phyloP scores from a whole-genome alignment of 108 stramenopile species.

The Aurantiochytrium sp. region DNA sequence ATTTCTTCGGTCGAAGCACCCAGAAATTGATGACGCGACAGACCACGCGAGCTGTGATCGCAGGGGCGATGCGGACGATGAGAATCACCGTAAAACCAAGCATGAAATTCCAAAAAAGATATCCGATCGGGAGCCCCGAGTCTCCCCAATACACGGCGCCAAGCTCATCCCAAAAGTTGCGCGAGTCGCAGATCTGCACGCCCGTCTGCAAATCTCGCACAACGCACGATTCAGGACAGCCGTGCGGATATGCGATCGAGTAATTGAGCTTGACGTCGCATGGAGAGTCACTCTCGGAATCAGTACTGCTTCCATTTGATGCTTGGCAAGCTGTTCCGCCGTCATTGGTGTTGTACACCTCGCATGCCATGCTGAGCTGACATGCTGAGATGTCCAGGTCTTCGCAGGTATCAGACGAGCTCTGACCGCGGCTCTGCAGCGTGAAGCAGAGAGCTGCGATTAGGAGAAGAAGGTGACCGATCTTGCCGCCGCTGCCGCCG shows the following conservation, averaged over 20 bases:
- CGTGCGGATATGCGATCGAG: neutral
- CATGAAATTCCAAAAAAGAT: neutral
- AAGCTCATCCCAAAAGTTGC: neutral
- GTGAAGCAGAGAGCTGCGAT: too few relatives aligned
- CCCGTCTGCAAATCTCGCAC: neutral
- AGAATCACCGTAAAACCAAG: neutral
- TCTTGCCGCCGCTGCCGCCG: too few relatives aligned
- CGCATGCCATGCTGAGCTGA: too few relatives aligned
- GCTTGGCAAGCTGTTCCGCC: too few relatives aligned
- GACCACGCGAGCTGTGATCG: neutral
- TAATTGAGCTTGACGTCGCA: conserved; percentile 12
- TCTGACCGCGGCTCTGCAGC: too few relatives aligned
- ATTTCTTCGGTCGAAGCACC: neutral
- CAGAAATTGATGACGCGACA: neutral
- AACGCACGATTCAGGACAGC: neutral
- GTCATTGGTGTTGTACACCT: too few relatives aligned
- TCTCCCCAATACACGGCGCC: neutral
- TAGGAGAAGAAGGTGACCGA: too few relatives aligned
- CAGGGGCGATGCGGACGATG: neutral
- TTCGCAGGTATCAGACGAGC: too few relatives aligned
- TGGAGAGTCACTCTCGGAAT: too few relatives aligned
- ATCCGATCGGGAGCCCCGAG: neutral
- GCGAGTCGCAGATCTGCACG: neutral
- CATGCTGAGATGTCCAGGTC: too few relatives aligned
- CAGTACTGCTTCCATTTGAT: too few relatives aligned